Conservation (phyloP, 345 rosid genomes). For the Melastoma malabathricum region DNA sequence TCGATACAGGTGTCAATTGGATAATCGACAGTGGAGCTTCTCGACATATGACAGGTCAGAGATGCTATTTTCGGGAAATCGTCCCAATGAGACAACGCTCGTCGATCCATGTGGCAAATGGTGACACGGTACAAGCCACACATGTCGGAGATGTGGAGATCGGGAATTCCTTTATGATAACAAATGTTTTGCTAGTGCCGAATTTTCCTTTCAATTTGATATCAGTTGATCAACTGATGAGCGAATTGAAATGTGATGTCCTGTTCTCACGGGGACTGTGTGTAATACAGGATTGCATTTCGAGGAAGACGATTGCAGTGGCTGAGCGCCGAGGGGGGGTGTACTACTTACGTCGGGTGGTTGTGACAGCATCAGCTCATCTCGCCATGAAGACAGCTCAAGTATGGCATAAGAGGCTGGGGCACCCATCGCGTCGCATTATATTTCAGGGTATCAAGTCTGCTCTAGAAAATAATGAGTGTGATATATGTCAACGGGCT, state of each 20-base stretch:
- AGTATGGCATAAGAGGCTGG: not conserved
- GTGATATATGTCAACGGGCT: constrained; percentile 5
- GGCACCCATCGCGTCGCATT: not conserved
- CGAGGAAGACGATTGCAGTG: constrained; percentile 6
- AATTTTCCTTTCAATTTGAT: constrained; percentile 7
- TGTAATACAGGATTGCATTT: constrained; percentile 2
- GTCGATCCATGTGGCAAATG: not conserved
- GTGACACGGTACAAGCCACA: not conserved
- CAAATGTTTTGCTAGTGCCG: too few relatives aligned
- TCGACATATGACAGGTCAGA: constrained; percentile 2
- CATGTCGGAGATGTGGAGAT: too few relatives aligned
- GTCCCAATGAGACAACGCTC: not conserved
- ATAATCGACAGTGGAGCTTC: constrained; percentile 6
- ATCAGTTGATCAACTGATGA: constrained; percentile 4
- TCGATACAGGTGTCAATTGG: not conserved
- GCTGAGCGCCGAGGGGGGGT: constrained; percentile 4
- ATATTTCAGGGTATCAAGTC: not conserved
- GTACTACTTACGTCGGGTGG: not conserved
- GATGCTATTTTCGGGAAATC: not conserved
- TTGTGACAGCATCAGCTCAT: not conserved
- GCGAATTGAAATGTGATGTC: not conserved
- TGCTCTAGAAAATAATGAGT: not conserved
- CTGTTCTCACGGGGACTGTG: not conserved
- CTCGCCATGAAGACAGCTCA: not conserved
- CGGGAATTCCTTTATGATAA: too few relatives aligned